Evolutionary conservation across 306 rosid genomes (phyloP), one percentile per base, ranked within the genome.

Genomic region (Cicer arietinum): DNA sequence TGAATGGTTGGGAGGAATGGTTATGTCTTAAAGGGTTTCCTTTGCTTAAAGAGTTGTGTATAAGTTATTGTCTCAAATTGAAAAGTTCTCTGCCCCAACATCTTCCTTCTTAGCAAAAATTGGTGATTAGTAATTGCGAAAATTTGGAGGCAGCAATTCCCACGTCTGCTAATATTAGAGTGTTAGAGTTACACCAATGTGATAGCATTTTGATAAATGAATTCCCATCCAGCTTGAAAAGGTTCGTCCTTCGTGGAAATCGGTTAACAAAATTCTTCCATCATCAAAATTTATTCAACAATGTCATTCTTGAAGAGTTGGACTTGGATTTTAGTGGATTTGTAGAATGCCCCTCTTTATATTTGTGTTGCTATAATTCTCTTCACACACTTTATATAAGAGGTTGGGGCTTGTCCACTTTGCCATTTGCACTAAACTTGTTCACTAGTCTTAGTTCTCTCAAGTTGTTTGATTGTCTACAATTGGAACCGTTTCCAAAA

Each of bases 1-100:
- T 76, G 80, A 8, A 1, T 59, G 39, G 40, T 52, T 76, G 73
- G 80, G 57, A 65, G 45, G 67, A 76, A 65, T 76, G 66, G 73
- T 52, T 18, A 11, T 50, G 67, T 65, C 45, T 41, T 40, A 47
- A 52, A 62, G 78, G 39, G 10, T 65, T 76, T 37, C 16, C 73
- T 42, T 52, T 10, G 46, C 79, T 75, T n/a, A 75, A 52, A 65
- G 73, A 51, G 8, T 65, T 75, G 40, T 41, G 2, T 42, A 20
- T 76, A 54, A 65, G 1, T 5, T 7, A 11, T 0, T 52, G 80
- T 65, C 46, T 66, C 5, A 1, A 39, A 14, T 65, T 76, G 66
- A 76, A 57, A 53, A 53, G 18, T 12, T 1, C 35, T 2, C 37
- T 53, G 0, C 80, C 80, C 22, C 73, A 22, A 52, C 66, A 65